phyloP scores from a whole-genome alignment of 2,329 filamentous ascomycete species.

The Microdochium trichocladiopsis region DNA sequence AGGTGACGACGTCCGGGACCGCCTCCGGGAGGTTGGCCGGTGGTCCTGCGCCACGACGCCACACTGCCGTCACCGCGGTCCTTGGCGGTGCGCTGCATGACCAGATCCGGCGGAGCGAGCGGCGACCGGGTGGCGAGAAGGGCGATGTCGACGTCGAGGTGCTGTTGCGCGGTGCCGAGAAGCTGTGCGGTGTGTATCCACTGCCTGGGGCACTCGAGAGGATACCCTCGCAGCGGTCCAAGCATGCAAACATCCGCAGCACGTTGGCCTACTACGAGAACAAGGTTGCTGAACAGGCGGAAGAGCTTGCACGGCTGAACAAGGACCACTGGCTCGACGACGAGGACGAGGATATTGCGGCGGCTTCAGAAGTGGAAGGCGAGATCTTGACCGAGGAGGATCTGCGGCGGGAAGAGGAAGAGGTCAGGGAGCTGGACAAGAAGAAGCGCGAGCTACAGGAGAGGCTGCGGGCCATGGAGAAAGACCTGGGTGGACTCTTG shows the following conservation, averaged over 20 bases:
- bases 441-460: slow-evolving; percentile 50
- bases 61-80: slow-evolving; percentile 84
- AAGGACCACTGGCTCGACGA: slow-evolving; percentile 49
- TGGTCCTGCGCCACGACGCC: slow-evolving; percentile 47
- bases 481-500: slow-evolving; percentile 46
- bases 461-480: slow-evolving; percentile 45
- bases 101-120: slow-evolving; percentile 56
- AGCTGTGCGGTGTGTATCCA: slow-evolving; percentile 81
- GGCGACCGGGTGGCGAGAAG: slow-evolving; percentile 37
- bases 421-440: slow-evolving; percentile 46
- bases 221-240: slow-evolving; percentile 64
- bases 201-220: slow-evolving; percentile 71
- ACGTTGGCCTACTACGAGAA: slow-evolving; percentile 78
- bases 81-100: slow-evolving; percentile 82
- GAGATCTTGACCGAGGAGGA: slow-evolving; percentile 60
- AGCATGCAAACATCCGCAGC: slow-evolving; percentile 62
- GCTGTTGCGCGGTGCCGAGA: slow-evolving; percentile 79
- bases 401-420: slow-evolving; percentile 61
- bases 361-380: slow-evolving; percentile 30
- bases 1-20: slow-evolving; percentile 48
- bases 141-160: slow-evolving; percentile 83
- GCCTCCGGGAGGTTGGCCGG: slow-evolving; percentile 35
- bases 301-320: slow-evolving; percentile 68
- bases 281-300: slow-evolving; percentile 69
- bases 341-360: slow-evolving; percentile 43